Percentiles rank a stretch among this genome's conserved stretches.
phyloP scores from a whole-genome alignment of 805 yeast genomes.

The Metschnikowia borealis region DNA sequence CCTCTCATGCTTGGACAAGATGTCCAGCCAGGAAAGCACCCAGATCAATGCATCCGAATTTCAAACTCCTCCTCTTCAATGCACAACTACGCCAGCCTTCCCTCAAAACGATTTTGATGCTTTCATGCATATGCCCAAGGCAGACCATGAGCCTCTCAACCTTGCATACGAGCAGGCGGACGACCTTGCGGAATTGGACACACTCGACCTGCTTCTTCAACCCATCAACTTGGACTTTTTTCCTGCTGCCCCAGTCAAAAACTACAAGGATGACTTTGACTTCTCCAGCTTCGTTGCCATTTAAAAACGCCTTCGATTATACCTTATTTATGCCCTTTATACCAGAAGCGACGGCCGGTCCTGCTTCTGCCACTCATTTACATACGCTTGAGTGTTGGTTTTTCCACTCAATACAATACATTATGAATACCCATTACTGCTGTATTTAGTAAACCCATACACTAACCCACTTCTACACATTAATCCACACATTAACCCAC shows the following conservation, averaged over 20 bases:
- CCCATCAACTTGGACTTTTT: constrained; percentile 13
- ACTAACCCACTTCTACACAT: no score
- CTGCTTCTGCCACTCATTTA: not conserved
- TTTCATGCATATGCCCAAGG: constrained; percentile 10
- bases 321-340: constrained; percentile 3
- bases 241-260: constrained; percentile 3
- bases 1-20: not conserved
- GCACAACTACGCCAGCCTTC: constrained; percentile 2
- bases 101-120: constrained; percentile 11
- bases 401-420: not conserved
- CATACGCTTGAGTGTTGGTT: not conserved
- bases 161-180: constrained; percentile 1
- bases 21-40: not conserved
- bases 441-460: no score
- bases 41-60: not conserved
- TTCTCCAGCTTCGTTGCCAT: constrained; percentile 12
- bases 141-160: constrained; percentile 2
- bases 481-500: no score
- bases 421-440: not conserved
- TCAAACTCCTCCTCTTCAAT: constrained; percentile 3
- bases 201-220: constrained; percentile 7
- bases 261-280: constrained; percentile 28
- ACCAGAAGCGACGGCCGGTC: constrained; percentile 2
- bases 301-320: not conserved
- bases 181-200: constrained; percentile 4